phyloP scores from a whole-genome alignment of 139 green algal genomes.

The Yamagishiella unicocca region DNA sequence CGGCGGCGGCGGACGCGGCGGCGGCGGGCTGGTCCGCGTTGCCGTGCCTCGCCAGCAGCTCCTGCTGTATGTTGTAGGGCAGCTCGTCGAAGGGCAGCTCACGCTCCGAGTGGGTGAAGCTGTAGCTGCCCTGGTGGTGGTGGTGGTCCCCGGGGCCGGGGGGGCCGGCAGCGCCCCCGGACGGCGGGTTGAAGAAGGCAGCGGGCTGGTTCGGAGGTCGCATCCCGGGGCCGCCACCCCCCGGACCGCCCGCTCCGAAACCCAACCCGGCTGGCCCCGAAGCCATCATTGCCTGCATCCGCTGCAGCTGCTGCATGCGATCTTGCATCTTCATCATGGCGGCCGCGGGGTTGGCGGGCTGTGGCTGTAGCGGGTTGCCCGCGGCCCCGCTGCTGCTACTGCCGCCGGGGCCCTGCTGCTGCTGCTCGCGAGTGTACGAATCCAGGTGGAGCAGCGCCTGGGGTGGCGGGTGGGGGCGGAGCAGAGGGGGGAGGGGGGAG shows the following conservation, averaged over 20 bases:
- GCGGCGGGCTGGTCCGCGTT: not conserved
- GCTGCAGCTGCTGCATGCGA: not conserved
- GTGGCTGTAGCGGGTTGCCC: not conserved
- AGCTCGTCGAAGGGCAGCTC: conserved; percentile 39
- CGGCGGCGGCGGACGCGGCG: not conserved
- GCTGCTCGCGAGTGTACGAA: conserved; percentile 1
- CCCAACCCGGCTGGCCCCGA: not conserved
- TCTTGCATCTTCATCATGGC: not conserved
- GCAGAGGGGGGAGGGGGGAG: too few species aligned
- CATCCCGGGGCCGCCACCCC: too few species aligned
- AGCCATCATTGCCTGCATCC: not conserved
- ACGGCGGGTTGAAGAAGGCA: not conserved
- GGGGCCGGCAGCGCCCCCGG: not conserved
- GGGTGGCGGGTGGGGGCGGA: not conserved
- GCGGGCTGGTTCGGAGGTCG: not conserved
- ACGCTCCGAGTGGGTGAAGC: conserved; percentile 40
- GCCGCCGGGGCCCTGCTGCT: not conserved
- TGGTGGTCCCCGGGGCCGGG: not conserved
- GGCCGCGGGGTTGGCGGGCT: not conserved
- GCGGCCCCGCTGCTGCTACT: not conserved
- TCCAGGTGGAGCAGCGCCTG: conserved; percentile 21
- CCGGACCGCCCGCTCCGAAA: too few species aligned
- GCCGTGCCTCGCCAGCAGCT: not conserved
- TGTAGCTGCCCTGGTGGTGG: conserved; percentile 23
- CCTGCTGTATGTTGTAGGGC: conserved; percentile 2